Conservation (phyloP, 768 basidiomycete species). For the Leucocoprinus birnbaumii region DNA sequence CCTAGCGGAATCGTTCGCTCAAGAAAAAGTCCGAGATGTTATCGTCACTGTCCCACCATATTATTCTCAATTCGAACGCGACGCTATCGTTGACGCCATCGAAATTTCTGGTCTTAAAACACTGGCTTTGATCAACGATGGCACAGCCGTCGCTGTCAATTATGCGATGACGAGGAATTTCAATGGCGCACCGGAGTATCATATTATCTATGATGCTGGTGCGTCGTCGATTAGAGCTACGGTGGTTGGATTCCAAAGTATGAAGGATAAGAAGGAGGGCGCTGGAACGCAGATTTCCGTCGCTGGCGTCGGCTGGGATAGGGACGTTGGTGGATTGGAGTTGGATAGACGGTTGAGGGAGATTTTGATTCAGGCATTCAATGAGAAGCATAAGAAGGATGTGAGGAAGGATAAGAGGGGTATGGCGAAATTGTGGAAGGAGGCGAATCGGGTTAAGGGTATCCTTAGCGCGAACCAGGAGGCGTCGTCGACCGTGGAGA, state of each 20-base stretch:
- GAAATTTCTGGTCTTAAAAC: conserved; percentile 87
- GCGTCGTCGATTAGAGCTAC: conserved; percentile 81
- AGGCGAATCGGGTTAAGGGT: conserved; percentile 86
- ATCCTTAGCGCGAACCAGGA: conserved; percentile 93
- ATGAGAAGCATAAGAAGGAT: conserved; percentile 62
- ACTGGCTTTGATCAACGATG: conserved; percentile 87
- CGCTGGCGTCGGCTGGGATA: conserved; percentile 80
- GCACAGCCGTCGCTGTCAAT: conserved; percentile 93
- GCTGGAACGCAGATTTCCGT: conserved; percentile 71
- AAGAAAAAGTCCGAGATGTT: conserved; percentile 79
- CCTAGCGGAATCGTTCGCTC: conserved; percentile 74
- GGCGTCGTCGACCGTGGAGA: conserved; percentile 80
- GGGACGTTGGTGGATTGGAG: conserved; percentile 74
- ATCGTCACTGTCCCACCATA: conserved; percentile 89
- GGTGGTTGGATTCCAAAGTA: conserved; percentile 62
- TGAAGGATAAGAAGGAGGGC: conserved; percentile 48
- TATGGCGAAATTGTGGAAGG: conserved; percentile 93
- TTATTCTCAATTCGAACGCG: conserved; percentile 88
- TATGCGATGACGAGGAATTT: conserved; percentile 97
- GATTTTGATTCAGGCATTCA: conserved; percentile 73
- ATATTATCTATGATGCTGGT: conserved; percentile 94
- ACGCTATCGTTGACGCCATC: conserved; percentile 88
- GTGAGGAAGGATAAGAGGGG: conserved; percentile 75
- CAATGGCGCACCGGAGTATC: conserved; percentile 64
- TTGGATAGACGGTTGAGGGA: conserved; percentile 83